Percentiles rank a stretch among this genome's conserved stretches.
Conservation (phyloP, 1,139 yeast genomes). For the Geotrichum candidum region DNA sequence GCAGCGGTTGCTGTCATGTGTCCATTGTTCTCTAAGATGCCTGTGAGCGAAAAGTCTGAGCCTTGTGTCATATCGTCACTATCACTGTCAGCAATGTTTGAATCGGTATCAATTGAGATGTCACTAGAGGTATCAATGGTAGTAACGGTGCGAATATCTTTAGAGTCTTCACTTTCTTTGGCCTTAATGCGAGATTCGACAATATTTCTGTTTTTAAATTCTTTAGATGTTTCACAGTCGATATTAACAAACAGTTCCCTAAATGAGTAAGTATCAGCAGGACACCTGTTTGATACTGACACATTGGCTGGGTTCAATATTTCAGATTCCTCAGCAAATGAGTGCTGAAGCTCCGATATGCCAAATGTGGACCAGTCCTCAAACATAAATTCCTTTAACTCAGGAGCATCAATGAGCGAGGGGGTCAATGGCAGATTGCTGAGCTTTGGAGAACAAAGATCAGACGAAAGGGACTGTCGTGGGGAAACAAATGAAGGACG, state of each 20-base stretch:
- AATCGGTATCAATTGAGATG: neutral
- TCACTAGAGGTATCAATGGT: neutral
- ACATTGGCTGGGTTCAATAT: neutral
- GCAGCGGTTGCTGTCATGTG: neutral
- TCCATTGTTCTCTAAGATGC: neutral
- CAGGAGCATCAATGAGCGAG: slow-evolving; percentile 14
- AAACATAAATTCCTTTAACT: slow-evolving; percentile 12
- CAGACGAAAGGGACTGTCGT: neutral
- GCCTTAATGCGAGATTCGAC: no score
- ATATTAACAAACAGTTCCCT: no score
- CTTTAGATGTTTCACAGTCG: no score
- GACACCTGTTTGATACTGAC: neutral
- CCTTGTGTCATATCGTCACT: neutral
- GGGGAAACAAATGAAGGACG: neutral
- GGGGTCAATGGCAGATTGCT: slow-evolving; percentile 1
- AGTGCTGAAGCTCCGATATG: neutral
- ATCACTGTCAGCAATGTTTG: neutral
- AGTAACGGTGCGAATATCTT: neutral
- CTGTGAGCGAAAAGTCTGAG: neutral
- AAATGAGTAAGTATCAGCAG: no score
- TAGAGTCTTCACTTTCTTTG: neutral
- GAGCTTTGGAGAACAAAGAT: slow-evolving; percentile 5
- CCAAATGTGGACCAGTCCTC: neutral
- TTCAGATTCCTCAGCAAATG: neutral
- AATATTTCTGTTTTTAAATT: no score